Evolutionary conservation across 805 yeast genomes (phyloP), one percentile per base, ranked within the genome.

Genomic region (Kazachstania martiniae): DNA sequence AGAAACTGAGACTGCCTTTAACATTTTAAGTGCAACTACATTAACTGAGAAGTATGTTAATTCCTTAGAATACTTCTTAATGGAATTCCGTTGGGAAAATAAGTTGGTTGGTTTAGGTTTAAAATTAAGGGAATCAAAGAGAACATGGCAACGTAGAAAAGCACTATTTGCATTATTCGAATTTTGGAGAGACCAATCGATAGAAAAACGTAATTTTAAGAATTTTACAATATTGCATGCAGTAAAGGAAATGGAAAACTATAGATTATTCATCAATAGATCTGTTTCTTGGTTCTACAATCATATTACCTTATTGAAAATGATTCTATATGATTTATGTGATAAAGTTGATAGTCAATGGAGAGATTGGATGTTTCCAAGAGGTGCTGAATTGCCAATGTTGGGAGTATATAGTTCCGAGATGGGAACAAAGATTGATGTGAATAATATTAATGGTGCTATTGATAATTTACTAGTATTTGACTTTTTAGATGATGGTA

Each of bases 231-330:
- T 56, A 25, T 29, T 53, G 28, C 61, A 56, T 39, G 54, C 58
- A n/a, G 55, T 54, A 5, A 54, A 53, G 33, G 61, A 56, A 31
- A 51, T 56, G 58, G 61, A 56, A 40, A 53, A 53, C 33, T 56
- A 56, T 29, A 42, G 61, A 32, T 44, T 54, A 3, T 54, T 56
- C 34, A 53, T 56, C 24, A 53, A 51, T 32, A 40, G 59, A 34
- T 56, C 61, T 2, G 61, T 56, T 2, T 56, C 61, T 3, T 56
- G 61, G 61, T 56, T 56, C 26, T 56, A 56, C 33, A 56, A 56
- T 35, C 61, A 56, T 36, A 54, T 56, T 17, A 56, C 61, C 1
- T 34, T 56, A 22, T 42, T 56, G 18, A 56, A 54, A 35, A 54
- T 56, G 58, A 52, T 54, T 16, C 37, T 56, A 12, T 56, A 49